Conservation (phyloP, 2,329 filamentous ascomycete species). For the Aspergillus sp. region DNA sequence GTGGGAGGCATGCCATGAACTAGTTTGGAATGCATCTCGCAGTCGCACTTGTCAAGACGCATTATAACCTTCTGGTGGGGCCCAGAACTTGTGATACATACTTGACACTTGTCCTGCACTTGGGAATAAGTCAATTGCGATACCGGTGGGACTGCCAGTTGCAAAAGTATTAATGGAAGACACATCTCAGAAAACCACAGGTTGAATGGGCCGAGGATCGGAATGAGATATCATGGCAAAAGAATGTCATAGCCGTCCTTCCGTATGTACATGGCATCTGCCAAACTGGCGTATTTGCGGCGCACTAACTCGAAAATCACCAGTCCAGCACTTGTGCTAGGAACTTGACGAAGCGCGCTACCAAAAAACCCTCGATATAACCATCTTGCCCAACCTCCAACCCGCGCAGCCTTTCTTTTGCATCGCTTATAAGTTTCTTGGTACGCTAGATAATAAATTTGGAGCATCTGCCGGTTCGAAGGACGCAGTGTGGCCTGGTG, state of each 20-base stretch:
- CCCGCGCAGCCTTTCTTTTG: conserved; percentile 49
- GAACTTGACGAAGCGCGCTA: conserved; percentile 59
- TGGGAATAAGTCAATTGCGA: neutral
- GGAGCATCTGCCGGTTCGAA: conserved; percentile 45
- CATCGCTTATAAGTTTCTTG: conserved; percentile 59
- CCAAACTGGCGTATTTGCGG: conserved; percentile 57
- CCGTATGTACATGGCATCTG: conserved; percentile 55
- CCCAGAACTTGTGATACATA: neutral
- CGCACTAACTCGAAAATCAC: conserved; percentile 66
- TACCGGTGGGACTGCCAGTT: neutral
- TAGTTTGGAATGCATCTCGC: too few relatives aligned
- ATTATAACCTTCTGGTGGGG: too few relatives aligned
- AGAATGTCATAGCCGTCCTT: conserved; percentile 64
- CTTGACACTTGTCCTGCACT: neutral
- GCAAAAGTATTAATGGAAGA: neutral
- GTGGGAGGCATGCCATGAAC: too few relatives aligned
- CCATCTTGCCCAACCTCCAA: conserved; percentile 57
- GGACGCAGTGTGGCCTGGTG: conserved; percentile 48
- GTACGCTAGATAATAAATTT: conserved; percentile 61
- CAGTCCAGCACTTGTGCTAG: conserved; percentile 63
- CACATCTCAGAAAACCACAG: neutral
- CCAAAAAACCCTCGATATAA: conserved; percentile 59
- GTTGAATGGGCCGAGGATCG: neutral
- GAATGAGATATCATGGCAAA: conserved; percentile 40
- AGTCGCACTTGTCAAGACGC: too few relatives aligned